Evolutionary conservation across 2,329 filamentous ascomycete species (phyloP), one percentile per base, ranked within the genome.

Genomic region (Cordyceps militaris): DNA sequence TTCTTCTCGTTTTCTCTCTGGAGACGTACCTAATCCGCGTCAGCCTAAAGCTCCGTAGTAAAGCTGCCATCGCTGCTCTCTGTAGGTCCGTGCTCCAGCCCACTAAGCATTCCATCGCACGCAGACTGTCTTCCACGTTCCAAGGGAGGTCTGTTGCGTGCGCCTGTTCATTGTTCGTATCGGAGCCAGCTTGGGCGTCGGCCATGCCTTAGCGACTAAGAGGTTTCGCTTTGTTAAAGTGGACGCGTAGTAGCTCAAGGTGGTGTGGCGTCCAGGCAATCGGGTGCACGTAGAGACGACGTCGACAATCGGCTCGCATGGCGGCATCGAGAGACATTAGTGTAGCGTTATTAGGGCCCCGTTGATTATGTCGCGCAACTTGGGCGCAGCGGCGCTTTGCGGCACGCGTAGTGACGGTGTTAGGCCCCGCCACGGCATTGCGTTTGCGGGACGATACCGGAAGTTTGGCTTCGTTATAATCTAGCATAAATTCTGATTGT

Each of bases 221-320:
- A 30, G 36, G 36, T 43, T 32, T 53, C 26, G 11, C 50, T 23
- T 21, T 53, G 21, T 36, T 2, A 46, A 54, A 54, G 28, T n/a
- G 11, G 26, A 46, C 51, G 28, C 40, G 28, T 9, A 54, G 51
- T 9, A 54, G 51, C 40, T 54, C n/a, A 7, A 36, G 51, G 21
- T 54, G 38, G 28, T 26, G 40, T 36, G 5, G 26, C 26, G 40
- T 46, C 51, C 21, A 46, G 38, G 51, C 51, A 24, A 34, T 44
- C 21, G 51, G 51, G 28, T 54, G 51, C 28, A 54, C 51, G 26
- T 54, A 54, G n/a, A 46, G 28, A 46, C 38, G 26, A 34, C 13
- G 40, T 13, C 19, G 16, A 36, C 19, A 46, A 26, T 54, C 14
- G 40, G 51, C 38, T 44, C 40, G 42, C 19, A 54, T 54, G 19